Evolutionary conservation across 202 grass and related monocot species (phyloP).

Genomic region (Cymbopogon flexuosus): DNA sequence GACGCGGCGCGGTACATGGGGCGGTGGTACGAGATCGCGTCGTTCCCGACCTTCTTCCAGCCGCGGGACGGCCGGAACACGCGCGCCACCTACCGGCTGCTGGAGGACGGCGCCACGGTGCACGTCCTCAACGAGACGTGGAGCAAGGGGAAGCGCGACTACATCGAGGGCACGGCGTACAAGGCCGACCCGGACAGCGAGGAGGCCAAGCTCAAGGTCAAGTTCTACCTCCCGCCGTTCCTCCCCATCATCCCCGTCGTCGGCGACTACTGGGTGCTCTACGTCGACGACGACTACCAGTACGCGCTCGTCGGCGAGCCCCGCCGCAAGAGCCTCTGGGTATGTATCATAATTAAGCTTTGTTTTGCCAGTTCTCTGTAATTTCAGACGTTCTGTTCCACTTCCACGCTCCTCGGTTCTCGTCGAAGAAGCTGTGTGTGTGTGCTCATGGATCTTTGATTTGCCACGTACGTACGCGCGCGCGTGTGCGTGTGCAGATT

Average conservation of each 20-base stretch:
- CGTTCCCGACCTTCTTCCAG: slow-evolving; percentile 66
- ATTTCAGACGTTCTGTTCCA: no score
- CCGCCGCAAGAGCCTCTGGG: slow-evolving; percentile 55
- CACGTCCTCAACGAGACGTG: slow-evolving; percentile 94
- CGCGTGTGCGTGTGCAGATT: slow-evolving; percentile 31
- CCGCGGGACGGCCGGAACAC: slow-evolving; percentile 68
- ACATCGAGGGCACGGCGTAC: slow-evolving; percentile 86
- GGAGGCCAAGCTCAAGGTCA: slow-evolving; percentile 98
- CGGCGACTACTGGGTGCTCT: slow-evolving; percentile 89
- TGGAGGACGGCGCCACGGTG: slow-evolving; percentile 72
- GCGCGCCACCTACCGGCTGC: slow-evolving; percentile 71
- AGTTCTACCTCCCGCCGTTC: slow-evolving; percentile 91
- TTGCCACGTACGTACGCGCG: not conserved
- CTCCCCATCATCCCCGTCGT: slow-evolving; percentile 81
- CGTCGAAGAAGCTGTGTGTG: no score
- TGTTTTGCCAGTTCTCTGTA: not conserved
- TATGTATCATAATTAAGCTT: slow-evolving; percentile 24
- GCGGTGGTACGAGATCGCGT: slow-evolving; percentile 91
- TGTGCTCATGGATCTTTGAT: no score
- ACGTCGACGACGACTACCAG: slow-evolving; percentile 68
- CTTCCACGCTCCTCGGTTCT: no score
- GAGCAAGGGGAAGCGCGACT: slow-evolving; percentile 58
- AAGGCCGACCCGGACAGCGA: slow-evolving; percentile 70
- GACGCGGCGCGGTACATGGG: slow-evolving; percentile 81
- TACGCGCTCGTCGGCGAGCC: slow-evolving; percentile 72